phyloP scores from a whole-genome alignment of 106 monocot genomes.

The Platanthera guangdongensis region DNA sequence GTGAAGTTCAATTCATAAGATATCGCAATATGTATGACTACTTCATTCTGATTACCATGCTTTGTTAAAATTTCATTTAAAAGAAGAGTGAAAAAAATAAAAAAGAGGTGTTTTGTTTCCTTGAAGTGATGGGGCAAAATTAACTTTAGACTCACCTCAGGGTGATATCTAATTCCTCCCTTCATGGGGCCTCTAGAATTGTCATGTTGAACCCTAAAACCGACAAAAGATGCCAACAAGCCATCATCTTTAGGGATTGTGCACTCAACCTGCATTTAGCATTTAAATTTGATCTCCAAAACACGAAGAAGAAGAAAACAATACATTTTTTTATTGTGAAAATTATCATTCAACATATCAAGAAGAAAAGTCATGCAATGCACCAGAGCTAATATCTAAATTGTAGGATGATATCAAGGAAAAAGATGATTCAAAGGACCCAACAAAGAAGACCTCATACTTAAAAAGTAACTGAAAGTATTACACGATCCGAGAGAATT shows the following conservation, averaged over 20 bases:
- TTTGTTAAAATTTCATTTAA: background rate
- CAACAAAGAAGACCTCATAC: background rate
- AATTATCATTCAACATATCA: background rate
- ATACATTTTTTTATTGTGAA: background rate
- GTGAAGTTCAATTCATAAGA: background rate
- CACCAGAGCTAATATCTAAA: background rate
- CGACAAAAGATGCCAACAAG: constrained; percentile 73
- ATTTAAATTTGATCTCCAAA: background rate
- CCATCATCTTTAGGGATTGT: constrained; percentile 86
- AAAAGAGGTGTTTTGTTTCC: background rate
- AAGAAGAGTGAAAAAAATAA: background rate
- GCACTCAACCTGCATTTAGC: constrained; percentile 65
- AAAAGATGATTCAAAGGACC: background rate
- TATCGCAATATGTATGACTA: background rate
- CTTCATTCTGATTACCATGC: background rate
- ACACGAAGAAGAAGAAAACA: background rate
- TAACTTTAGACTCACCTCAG: constrained; percentile 40
- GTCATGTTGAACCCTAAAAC: constrained; percentile 86
- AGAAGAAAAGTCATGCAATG: background rate
- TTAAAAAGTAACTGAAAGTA: background rate
- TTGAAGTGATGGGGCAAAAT: background rate
- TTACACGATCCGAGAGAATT: background rate
- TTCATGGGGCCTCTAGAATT: constrained; percentile 89
- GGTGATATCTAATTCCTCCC: constrained; percentile 89
- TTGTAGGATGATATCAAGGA: background rate